These are phyloP conservation scores for Neurospora discreta DNA, from an alignment of 495 filamentous ascomycete genomes.

Conservation along the genomic window DNA sequence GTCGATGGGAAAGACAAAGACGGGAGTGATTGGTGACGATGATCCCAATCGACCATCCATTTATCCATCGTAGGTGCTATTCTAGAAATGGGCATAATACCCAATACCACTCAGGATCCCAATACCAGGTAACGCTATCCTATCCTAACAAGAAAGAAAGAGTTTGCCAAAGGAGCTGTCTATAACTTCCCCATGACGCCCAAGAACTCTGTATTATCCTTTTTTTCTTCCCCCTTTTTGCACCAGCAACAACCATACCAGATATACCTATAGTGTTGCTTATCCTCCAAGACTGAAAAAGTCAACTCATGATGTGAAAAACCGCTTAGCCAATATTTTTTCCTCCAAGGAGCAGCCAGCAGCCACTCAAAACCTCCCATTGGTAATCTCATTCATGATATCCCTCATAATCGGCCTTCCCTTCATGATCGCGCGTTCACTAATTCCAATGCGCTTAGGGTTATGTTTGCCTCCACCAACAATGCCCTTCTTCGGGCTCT, in stretches of 20 bases:
- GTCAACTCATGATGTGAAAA: background rate
- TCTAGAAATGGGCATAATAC: background rate
- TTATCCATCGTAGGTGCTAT: background rate
- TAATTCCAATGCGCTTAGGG: slow-evolving; percentile 10
- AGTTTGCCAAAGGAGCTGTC: background rate
- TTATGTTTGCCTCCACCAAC: background rate
- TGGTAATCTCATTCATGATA: slow-evolving; percentile 38
- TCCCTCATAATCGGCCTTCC: slow-evolving; percentile 34
- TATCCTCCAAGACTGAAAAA: background rate
- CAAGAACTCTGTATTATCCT: background rate
- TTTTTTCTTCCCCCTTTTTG: too few relatives aligned
- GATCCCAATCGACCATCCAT: too few relatives aligned
- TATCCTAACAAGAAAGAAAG: background rate
- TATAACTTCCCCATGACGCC: background rate
- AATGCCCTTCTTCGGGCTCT: slow-evolving; percentile 8
- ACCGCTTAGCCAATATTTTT: background rate
- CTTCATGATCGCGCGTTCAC: slow-evolving; percentile 26
- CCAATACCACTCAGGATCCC: background rate
- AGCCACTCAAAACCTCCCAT: slow-evolving; percentile 14
- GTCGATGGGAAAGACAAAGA: too few relatives aligned
- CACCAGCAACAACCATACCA: background rate
- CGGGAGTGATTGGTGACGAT: background rate
- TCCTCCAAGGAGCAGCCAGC: background rate
- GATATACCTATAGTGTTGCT: background rate
- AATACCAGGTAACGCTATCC: background rate